These are phyloP conservation scores for Conringia planisiliqua DNA, from an alignment of 345 rosid species.

Conservation along the genomic window DNA sequence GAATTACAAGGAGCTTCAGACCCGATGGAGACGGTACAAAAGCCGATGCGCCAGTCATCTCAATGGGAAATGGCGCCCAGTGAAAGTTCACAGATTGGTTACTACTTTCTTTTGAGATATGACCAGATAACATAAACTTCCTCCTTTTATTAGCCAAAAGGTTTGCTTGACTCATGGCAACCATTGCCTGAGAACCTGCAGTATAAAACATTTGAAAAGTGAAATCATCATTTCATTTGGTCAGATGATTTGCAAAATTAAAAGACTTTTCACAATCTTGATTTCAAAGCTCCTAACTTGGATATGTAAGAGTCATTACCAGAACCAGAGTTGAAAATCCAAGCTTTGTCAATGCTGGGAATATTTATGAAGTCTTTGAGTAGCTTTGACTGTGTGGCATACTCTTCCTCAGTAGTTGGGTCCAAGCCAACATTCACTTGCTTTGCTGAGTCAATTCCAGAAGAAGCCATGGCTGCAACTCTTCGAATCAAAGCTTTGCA, in stretches of 20 bases:
- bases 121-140: conserved; percentile 53
- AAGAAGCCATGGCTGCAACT: conserved; percentile 48
- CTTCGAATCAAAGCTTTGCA: conserved; percentile 28
- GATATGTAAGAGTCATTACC: conserved; percentile 38
- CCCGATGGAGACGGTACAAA: conserved; percentile 85
- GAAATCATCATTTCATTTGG: not conserved
- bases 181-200: conserved; percentile 66
- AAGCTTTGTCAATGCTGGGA: conserved; percentile 71
- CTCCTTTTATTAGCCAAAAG: conserved; percentile 75
- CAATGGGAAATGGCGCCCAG: conserved; percentile 85
- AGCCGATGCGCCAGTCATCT: conserved; percentile 67
- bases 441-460: conserved; percentile 31
- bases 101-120: conserved; percentile 45
- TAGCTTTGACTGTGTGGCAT: conserved; percentile 62
- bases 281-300: not conserved
- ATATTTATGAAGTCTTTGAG: conserved; percentile 64
- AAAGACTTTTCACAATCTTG: not conserved
- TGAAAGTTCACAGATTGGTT: conserved; percentile 43
- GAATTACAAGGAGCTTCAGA: conserved; percentile 65
- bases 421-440: conserved; percentile 50
- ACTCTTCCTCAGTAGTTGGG: conserved; percentile 55
- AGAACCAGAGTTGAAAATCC: conserved; percentile 55
- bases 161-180: conserved; percentile 75
- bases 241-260: not conserved
- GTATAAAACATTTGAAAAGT: not conserved